Conservation (phyloP, 139 green algal genomes). For the Closterium sp. region DNA sequence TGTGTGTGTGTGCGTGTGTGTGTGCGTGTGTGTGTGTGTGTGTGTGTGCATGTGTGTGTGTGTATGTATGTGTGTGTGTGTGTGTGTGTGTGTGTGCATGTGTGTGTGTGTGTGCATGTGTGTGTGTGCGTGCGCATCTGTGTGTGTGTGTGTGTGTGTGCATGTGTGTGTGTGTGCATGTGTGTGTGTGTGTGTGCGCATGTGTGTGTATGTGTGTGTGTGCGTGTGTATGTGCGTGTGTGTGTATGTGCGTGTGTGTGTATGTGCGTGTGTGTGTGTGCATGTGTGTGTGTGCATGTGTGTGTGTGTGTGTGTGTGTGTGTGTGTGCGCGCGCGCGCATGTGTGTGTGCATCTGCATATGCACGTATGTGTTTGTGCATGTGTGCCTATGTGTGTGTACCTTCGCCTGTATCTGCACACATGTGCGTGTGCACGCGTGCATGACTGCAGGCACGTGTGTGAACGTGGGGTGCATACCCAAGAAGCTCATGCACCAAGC, state of each 20-base stretch:
- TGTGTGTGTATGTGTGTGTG: background rate
- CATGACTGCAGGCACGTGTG: slow-evolving; percentile 54
- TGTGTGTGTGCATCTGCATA: background rate
- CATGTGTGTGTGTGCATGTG: background rate
- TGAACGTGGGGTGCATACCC: slow-evolving; percentile 67
- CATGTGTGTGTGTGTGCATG: background rate
- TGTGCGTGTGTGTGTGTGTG: background rate
- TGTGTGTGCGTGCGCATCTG: background rate
- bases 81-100: background rate
- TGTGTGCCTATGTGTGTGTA: background rate
- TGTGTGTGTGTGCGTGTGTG: background rate
- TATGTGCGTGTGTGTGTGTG: background rate
- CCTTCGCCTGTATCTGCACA: background rate
- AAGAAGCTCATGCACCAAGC: slow-evolving; percentile 66
- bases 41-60: background rate
- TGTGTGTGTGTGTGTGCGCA: background rate
- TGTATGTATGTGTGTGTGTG: background rate
- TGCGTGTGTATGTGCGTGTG: background rate
- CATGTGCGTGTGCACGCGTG: background rate
- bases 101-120: background rate
- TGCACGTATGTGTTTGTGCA: background rate
- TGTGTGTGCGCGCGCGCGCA: background rate
- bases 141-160: background rate
- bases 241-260: slow-evolving; percentile 2
- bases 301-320: slow-evolving; percentile 4